Base-by-base conservation (phyloP, 2,329 filamentous ascomycete species). In the Nemania bipapillata region DNA sequence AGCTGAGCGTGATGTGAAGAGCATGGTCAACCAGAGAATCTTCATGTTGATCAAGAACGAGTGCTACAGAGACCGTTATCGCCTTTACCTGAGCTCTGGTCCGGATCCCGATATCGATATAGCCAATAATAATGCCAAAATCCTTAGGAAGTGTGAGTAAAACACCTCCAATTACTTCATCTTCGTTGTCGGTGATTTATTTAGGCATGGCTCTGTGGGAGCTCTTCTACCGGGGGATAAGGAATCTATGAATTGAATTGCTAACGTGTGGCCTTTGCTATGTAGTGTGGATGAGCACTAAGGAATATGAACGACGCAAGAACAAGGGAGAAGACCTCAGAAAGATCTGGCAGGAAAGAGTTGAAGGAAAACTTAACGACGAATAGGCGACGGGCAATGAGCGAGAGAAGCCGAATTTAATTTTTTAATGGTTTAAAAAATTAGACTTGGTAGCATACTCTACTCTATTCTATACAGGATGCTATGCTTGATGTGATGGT, bases 291-390 rank as follows among this genome's bases (percentile, higher is more conserved):
- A 30, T 70, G 8, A 58, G 15, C 4, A 17, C 17, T 22, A 55
- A 57, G 12, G 69, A 70, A 28, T 70, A 60, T 26, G 69, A 70
- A 32, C 30, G 50, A 20, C 66, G 69, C 32, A 63, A 58, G n/a
- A n/a, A 15, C 0, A 47, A 11, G 7, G 65, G 61, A n/a, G 32
- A 17, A 2, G 52, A 67, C 37, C 63, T 65, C 61, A 49, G 20
- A 24, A 54, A 62, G 32, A 7, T 59, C 20, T 65, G 56, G 50
- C 1, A 3, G 1, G 42, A 65, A 20, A 56, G 56, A 8, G 1
- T 58, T 5, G 11, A 53, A 3, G 26, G 8, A 28, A 61, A 68
- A 32, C 2, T 52, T 8, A 8, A 54, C 2, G 11, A 9, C 22
- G 40, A n/a, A 45, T 17, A 45, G 3, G 17, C n/a, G n/a, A n/a